Evolutionary conservation across 768 basidiomycete genomes (phyloP), one percentile per base, ranked within the genome.

Genomic region (Dictyophora rubrovolvata): DNA sequence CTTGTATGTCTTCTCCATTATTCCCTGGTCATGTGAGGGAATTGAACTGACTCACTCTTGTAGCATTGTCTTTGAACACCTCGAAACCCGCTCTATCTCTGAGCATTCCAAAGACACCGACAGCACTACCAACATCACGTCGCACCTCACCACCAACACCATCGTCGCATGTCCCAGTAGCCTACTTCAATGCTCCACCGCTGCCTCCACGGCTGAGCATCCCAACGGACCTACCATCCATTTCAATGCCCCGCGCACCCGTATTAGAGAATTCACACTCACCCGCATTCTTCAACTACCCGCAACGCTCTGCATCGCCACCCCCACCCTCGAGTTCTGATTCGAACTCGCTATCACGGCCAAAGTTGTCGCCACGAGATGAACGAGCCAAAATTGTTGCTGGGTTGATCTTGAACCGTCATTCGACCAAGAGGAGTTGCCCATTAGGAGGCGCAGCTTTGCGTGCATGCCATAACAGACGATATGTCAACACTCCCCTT

Each of bases 371-470:
- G 17, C 53, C 53, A 2, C 18, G 53, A 23, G 23, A 23, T 23
- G 23, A 54, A 36, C 53, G 53, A 14, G 53, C 53, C n/a, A 54
- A 54, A 23, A 36, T 54, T 36, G 53, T 54, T 36, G 53, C 53
- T 20, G 53, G 53, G 2, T 36, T 54, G 23, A 20, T 54, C 2
- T 36, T 54, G 23, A 28, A 20, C 28, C 21, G 53, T 10, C 53
- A 54, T 36, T 54, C 53, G 11, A 12, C 50, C 16, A 51, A 51
- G 50, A 51, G 18, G 14, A 42, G 42, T 42, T 51, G 50, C 18
- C 50, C 50, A 11, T 34, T 51, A 7, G 50, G 50, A 12, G 21
- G 21, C 12, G 21, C 53, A 5, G 53, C 34, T 11, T 20, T 23
- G 28, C 53, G 53, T 20, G 53, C 34, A 4, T 54, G 53, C 28